phyloP scores from a whole-genome alignment of 352 stramenopile species.

The Phytopythium mirpurense region DNA sequence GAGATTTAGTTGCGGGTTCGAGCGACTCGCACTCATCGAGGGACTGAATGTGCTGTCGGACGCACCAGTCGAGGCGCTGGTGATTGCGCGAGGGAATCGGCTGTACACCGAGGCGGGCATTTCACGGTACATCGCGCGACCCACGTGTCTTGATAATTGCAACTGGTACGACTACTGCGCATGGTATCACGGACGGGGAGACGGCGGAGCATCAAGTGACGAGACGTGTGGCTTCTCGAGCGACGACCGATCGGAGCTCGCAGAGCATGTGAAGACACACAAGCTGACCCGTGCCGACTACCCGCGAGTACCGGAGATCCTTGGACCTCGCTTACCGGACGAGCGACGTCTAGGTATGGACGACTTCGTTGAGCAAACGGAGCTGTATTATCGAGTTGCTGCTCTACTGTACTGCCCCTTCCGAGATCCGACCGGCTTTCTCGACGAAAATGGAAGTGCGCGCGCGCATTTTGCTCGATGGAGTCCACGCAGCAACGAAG shows the following conservation, averaged over 20 bases:
- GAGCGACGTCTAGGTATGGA: background rate
- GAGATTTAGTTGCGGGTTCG: conserved; percentile 17
- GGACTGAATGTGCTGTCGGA: conserved; percentile 12
- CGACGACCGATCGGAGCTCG: background rate
- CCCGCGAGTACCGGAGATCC: conserved; percentile 16
- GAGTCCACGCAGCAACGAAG: background rate
- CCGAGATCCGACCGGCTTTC: conserved; percentile 2
- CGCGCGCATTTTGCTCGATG: background rate
- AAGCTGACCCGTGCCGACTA: conserved; percentile 1
- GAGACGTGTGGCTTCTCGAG: too few species aligned
- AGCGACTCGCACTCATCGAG: conserved; percentile 12
- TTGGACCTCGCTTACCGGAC: conserved; percentile 15
- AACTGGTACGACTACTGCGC: conserved; percentile 23
- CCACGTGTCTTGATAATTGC: conserved; percentile 7
- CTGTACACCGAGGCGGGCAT: conserved; percentile 15
- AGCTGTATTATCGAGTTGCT: conserved; percentile 13
- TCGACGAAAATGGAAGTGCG: background rate
- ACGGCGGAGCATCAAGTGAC: too few species aligned
- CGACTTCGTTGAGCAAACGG: conserved; percentile 8
- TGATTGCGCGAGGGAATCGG: conserved; percentile 3
- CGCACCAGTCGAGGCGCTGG: conserved; percentile 7
- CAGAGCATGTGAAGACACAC: background rate
- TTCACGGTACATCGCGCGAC: conserved; percentile 5
- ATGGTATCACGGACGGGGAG: conserved; percentile 7
- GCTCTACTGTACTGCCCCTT: conserved; percentile 13